Base-by-base conservation (phyloP, 306 rosid genomes). In the Vigna reflexopilosa region DNA sequence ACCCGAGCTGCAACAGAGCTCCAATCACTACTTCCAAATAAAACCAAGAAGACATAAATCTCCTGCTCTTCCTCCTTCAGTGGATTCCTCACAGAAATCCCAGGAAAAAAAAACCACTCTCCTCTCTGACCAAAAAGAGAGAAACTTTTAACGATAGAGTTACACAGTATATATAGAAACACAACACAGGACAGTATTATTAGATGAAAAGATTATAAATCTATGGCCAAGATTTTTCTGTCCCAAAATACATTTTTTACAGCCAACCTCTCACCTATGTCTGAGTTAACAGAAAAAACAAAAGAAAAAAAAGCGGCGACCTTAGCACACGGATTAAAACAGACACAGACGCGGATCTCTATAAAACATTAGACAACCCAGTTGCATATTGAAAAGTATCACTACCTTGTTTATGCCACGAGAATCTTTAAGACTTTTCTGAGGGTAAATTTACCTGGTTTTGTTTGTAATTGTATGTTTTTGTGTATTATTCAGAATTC, bases 11-110 rank as follows among this genome's bases (percentile, higher is more conserved):
- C 90, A 81, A 84, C 87, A 68, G 80, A 92, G 94, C 95, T 80
- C 91, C 87, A 85, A 87, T 67, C 79, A 87, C 78, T 72, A 48
- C 72, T 42, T 67, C 89, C 93, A 81, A 84, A 70, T 78, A 85
- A 87, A 85, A 90, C 79, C 84, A 67, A 88, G 91, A 89, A 86
- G 96, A 86, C 96, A 92, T 90, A 90, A 92, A 68, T 68, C 57
- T 45, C 2, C 40, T 7, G 70, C 47, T 72, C 84, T 50, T 65
- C 63, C 86, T 75, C 80, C 81, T 56, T 51, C 36, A 65, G 72
- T 30, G 80, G 42, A 10, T 69, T 77, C 77, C 85, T 59, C 78
- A 73, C 69, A 52, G 72, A 67, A 67, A 67, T 13, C 67, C 32
- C 48, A 40, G 15, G 50, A 67, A 61, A 8, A 51, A 24, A 24